Evolutionary conservation across 352 stramenopile genomes (phyloP), one percentile per base, ranked within the genome.

Genomic region (Globisporangium camurandrum): DNA sequence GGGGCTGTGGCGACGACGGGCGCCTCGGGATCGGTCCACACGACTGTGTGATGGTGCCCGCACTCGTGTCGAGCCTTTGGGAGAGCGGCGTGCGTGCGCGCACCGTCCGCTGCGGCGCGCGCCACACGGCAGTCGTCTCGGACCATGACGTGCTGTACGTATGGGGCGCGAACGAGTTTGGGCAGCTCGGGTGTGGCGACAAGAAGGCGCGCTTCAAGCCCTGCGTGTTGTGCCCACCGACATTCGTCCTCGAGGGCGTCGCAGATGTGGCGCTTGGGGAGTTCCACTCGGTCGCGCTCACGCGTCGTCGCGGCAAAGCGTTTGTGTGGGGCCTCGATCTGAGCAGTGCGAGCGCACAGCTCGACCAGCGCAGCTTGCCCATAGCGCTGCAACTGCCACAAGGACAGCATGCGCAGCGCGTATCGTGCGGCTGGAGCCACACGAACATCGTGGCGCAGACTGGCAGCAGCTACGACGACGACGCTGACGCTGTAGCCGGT

Each of bases 111-210:
- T 91, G 80, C 47, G 80, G 80, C 2, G 76, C 67, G 2, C 67
- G 75, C 17, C 73, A 88, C 62, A 88, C 82, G 24, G 75, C 76
- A 2, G 49, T 85, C 10, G 59, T 91, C 28, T 88, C 76, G 16
- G 75, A 87, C 44, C 56, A 46, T 10, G 75, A 88, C 42, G 49
- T 84, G 40, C 46, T 92, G n/a, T 88, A 86, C 53, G 60, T 84
- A 20, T 89, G 81, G 77, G 81, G 81, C 8, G 78, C 75, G 0
- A 92, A 89, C 46, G 75, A 92, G 41, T 89, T 89, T 41, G 81
- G 75, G 5, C 81, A 92, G 53, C 64, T 89, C 23, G 81, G 81
- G 12, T 69, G 69, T 22, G 78, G 71, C 16, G 76, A 87, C 55
- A 71, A 71, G 30, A 64, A 60, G n/a, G 27, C 59, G 1, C 69